A percentile compares a stretch with the other conserved stretches of the same genome.
These are phyloP conservation scores for Euphorbia celastroides DNA, from an alignment of 441 rosid genomes.

Conservation along the genomic window DNA sequence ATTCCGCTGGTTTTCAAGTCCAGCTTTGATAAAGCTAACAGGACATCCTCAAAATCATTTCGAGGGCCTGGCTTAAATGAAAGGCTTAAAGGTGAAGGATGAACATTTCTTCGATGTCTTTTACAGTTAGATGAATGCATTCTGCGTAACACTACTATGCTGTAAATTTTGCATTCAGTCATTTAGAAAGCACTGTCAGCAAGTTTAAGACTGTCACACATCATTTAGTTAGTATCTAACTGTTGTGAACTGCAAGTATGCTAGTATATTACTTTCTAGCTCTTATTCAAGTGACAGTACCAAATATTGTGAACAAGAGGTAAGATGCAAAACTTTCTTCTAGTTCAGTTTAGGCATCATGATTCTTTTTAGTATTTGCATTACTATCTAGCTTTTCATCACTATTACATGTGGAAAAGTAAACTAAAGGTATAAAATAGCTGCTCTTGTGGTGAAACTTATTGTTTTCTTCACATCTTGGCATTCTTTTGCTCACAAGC, in stretches of 20 bases:
- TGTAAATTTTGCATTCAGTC: background rate
- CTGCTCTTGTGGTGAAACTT: background rate
- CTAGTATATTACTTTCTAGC: background rate
- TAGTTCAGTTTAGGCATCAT: conserved; percentile 3
- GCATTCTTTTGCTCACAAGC: background rate
- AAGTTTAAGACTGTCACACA: background rate
- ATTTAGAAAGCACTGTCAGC: background rate
- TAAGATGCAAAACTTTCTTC: background rate
- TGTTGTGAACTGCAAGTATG: background rate
- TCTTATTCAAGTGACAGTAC: background rate
- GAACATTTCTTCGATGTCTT: background rate
- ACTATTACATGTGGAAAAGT: background rate
- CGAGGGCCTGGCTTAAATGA: conserved; percentile 86
- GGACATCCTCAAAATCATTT: conserved; percentile 83
- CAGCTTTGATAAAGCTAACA: conserved; percentile 90
- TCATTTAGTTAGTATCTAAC: background rate
- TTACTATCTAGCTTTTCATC: background rate
- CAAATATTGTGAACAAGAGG: background rate
- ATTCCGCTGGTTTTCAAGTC: conserved; percentile 84
- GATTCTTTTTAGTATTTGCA: background rate
- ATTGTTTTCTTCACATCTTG: background rate
- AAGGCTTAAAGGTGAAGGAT: conserved; percentile 67
- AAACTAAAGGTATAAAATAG: background rate
- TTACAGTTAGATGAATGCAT: background rate
- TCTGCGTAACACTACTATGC: background rate